Percentiles rank a stretch among this genome's conserved stretches.
Evolutionary conservation across 345 rosid genomes (phyloP).

Genomic region (Corymbia maculata): DNA sequence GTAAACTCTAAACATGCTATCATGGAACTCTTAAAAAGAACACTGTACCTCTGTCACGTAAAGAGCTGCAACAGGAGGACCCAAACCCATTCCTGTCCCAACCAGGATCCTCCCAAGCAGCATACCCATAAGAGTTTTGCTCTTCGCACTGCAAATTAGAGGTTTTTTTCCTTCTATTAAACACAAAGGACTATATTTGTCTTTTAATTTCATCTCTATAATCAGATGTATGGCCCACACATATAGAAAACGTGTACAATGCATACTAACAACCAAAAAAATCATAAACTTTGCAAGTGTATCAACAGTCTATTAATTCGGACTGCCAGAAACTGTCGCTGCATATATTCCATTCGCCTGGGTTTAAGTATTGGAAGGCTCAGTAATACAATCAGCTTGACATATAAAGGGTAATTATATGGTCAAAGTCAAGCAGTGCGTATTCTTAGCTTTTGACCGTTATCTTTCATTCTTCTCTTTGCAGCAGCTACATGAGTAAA

Average conservation of each 20-base stretch:
- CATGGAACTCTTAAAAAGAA: not conserved
- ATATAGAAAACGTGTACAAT: not conserved
- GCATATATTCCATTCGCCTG: not conserved
- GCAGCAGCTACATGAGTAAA: not conserved
- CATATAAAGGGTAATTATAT: not conserved
- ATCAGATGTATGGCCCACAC: not conserved
- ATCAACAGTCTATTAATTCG: not conserved
- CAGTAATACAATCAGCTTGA: not conserved
- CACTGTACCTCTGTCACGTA: constrained; percentile 83
- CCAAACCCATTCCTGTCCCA: constrained; percentile 94
- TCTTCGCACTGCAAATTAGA: constrained; percentile 48
- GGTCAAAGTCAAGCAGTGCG: not conserved
- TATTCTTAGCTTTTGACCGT: not conserved
- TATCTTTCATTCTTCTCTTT: not conserved
- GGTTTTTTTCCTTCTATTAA: not conserved
- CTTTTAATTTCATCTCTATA: not conserved
- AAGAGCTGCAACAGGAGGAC: constrained; percentile 88
- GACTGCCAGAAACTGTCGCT: not conserved
- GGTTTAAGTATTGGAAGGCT: not conserved
- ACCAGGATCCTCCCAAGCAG: constrained; percentile 84
- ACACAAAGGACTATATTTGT: not conserved
- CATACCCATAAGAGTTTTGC: constrained; percentile 63
- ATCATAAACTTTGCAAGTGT: not conserved
- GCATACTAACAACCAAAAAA: not conserved
- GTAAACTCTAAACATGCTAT: not conserved